phyloP scores from a whole-genome alignment of 768 basidiomycete genomes.

The Pulveroboletus sp. region DNA sequence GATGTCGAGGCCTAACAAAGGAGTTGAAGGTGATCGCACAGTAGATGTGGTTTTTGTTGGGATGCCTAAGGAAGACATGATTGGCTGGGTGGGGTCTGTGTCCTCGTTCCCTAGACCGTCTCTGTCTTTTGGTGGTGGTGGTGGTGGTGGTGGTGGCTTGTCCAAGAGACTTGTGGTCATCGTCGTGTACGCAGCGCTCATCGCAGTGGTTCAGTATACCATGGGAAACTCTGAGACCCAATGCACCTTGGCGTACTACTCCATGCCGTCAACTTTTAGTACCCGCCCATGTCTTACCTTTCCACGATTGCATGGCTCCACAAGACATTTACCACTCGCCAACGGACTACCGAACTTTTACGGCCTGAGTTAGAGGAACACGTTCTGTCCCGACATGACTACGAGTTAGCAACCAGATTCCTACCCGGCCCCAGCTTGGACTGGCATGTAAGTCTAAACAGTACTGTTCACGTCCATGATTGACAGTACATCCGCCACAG shows the following conservation, averaged over 20 bases:
- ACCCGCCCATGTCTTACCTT: conserved; percentile 22
- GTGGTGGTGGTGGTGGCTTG: conserved; percentile 13
- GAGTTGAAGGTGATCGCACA: conserved; percentile 9
- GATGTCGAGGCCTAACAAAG: conserved; percentile 18
- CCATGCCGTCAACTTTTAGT: neutral
- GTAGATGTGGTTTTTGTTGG: neutral
- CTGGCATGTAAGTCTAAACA: conserved; percentile 31
- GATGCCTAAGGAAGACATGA: conserved; percentile 25
- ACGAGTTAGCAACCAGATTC: conserved; percentile 49
- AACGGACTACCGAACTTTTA: conserved; percentile 28
- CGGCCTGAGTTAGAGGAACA: conserved; percentile 29
- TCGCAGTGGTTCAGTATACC: no score
- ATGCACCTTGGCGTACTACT: neutral
- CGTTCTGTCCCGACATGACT: conserved; percentile 42
- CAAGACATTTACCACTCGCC: conserved; percentile 41
- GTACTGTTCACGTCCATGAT: neutral
- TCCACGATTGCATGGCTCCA: conserved; percentile 35
- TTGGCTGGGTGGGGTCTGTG: neutral
- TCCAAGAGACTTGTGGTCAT: neutral
- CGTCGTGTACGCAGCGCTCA: neutral
- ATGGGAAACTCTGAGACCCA: neutral
- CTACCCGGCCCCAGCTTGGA: conserved; percentile 45
- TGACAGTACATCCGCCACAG: conserved; percentile 10
- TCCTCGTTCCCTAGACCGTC: neutral
- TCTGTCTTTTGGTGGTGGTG: conserved; percentile 19